These are phyloP conservation scores for Phylloporus arenicola DNA, from an alignment of 768 basidiomycete species.

Conservation along the genomic window DNA sequence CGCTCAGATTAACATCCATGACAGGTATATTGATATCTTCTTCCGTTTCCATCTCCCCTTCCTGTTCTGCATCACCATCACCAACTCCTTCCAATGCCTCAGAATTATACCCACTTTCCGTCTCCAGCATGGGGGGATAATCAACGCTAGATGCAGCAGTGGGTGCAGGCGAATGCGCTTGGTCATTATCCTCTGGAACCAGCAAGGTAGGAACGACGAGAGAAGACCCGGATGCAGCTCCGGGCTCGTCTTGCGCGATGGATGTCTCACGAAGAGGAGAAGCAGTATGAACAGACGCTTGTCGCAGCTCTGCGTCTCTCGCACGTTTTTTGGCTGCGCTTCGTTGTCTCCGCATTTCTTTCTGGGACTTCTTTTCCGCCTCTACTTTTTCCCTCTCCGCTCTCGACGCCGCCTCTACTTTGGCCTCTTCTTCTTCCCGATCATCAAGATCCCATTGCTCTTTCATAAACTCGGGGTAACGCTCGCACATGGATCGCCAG, in stretches of 20 bases:
- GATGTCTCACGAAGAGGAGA: constrained; percentile 26
- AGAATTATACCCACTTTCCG: constrained; percentile 54
- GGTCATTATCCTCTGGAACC: constrained; percentile 28
- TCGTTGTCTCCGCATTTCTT: constrained; percentile 46
- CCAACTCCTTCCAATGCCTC: constrained; percentile 34
- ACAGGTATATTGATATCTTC: constrained; percentile 24
- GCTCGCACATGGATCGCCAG: constrained; percentile 80
- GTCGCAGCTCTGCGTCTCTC: constrained; percentile 32
- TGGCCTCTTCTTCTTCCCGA: constrained; percentile 69
- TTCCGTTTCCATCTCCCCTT: constrained; percentile 21
- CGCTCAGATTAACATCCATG: constrained; percentile 26
- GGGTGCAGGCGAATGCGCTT: constrained; percentile 45
- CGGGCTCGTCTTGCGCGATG: constrained; percentile 27
- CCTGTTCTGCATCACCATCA: constrained; percentile 24
- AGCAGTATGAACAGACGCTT: constrained; percentile 19
- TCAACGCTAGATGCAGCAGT: constrained; percentile 49
- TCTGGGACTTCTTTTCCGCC: constrained; percentile 35
- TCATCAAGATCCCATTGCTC: constrained; percentile 79
- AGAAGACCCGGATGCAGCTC: constrained; percentile 20
- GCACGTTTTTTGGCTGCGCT: constrained; percentile 48
- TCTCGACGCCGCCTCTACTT: constrained; percentile 36
- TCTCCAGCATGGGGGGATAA: constrained; percentile 32
- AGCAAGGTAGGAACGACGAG: constrained; percentile 21
- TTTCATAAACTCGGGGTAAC: constrained; percentile 77
- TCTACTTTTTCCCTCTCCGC: constrained; percentile 43